phyloP scores from a whole-genome alignment of 257 asterid genomes.

The Eucommia ulmoides region DNA sequence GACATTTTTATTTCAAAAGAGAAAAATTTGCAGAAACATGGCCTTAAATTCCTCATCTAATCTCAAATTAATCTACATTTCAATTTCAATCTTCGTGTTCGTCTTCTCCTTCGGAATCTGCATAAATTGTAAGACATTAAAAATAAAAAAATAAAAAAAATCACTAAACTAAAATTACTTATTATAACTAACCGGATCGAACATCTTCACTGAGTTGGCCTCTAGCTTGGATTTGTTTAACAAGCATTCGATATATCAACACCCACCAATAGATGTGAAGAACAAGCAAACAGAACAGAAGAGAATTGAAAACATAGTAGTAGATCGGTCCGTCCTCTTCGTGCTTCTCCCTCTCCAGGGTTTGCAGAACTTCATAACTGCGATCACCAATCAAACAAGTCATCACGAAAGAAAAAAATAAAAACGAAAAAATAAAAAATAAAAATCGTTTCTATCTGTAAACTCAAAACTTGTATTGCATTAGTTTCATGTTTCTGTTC shows the following conservation, averaged over 20 bases:
- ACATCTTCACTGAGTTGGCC: constrained; percentile 82
- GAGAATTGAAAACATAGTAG: constrained; percentile 75
- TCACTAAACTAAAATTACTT: neutral
- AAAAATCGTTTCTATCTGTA: neutral
- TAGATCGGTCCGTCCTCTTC: constrained; percentile 50
- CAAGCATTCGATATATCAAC: constrained; percentile 78
- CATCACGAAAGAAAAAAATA: neutral
- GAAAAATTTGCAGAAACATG: too few species aligned
- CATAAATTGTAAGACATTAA: neutral
- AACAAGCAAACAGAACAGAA: constrained; percentile 76
- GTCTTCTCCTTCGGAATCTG: constrained; percentile 79
- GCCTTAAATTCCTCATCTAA: too few species aligned
- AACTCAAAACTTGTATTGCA: neutral
- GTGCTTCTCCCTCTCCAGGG: constrained; percentile 48
- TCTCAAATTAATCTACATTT: too few species aligned
- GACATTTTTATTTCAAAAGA: too few species aligned
- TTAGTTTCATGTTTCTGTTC: neutral
- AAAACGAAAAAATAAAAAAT: neutral
- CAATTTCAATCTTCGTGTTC: constrained; percentile 66
- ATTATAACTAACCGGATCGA: constrained; percentile 67
- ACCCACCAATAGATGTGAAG: constrained; percentile 90
- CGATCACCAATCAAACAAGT: neutral
- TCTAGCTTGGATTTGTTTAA: constrained; percentile 64
- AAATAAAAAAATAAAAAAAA: neutral
- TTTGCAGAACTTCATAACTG: constrained; percentile 55